phyloP scores from a whole-genome alignment of 345 rosid species.

The Psidium guajava region DNA sequence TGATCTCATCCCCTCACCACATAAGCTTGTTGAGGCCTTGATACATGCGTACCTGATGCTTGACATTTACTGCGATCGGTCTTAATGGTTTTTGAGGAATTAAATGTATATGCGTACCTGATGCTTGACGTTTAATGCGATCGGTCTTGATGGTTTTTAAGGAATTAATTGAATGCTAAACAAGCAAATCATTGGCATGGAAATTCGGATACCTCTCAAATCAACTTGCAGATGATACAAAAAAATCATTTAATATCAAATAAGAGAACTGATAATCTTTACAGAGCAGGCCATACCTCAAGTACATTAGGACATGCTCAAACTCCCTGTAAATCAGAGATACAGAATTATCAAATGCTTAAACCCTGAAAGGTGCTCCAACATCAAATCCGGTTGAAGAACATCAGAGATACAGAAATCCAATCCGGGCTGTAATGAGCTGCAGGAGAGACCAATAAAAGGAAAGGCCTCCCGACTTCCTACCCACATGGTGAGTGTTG shows the following conservation, averaged over 20 bases:
- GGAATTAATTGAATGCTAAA: neutral
- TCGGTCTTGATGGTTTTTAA: neutral
- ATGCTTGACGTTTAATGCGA: neutral
- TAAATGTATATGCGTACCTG: neutral
- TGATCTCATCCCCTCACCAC: neutral
- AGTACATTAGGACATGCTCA: neutral
- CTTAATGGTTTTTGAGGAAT: neutral
- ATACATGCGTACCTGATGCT: neutral
- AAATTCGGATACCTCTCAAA: neutral
- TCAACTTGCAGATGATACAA: neutral
- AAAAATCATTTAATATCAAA: neutral
- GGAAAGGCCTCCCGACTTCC: neutral
- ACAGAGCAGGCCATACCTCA: neutral
- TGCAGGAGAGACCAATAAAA: neutral
- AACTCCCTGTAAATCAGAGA: neutral
- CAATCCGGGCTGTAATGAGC: neutral
- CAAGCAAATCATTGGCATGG: neutral
- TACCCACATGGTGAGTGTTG: neutral
- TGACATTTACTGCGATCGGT: neutral
- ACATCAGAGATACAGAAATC: neutral
- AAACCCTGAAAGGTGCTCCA: neutral
- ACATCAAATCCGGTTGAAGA: neutral
- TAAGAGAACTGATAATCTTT: neutral
- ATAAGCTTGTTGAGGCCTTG: neutral
- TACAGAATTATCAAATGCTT: neutral